A percentile compares a stretch with the other conserved stretches of the same genome.
Evolutionary conservation across 345 rosid genomes (phyloP).

Genomic region (Hibiscus trionum): DNA sequence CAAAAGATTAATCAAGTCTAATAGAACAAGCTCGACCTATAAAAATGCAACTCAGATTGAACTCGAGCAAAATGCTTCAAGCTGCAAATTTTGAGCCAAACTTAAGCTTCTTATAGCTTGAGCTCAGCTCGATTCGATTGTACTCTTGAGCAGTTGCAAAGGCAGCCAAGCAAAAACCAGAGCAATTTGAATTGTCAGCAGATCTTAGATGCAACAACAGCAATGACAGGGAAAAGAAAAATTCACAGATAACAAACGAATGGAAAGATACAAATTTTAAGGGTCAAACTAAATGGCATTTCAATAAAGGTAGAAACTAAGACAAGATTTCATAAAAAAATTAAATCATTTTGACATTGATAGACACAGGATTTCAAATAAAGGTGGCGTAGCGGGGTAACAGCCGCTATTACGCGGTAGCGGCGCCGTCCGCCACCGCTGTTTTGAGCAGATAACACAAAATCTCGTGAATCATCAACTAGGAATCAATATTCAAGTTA

Average conservation of each 20-base stretch:
- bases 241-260: neutral
- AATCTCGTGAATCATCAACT: too few relatives aligned
- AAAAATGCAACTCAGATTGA: too few relatives aligned
- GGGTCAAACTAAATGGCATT: neutral
- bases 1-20: neutral
- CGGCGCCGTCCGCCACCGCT: too few relatives aligned
- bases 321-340: neutral
- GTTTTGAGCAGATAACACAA: too few relatives aligned
- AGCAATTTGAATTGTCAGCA: neutral
- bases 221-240: neutral
- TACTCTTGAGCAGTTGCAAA: neutral
- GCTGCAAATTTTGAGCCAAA: too few relatives aligned
- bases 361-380: neutral
- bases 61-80: too few relatives aligned
- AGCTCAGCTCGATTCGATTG: neutral
- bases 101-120: neutral
- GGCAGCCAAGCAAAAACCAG: neutral
- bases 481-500: neutral
- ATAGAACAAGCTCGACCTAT: neutral
- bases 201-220: neutral
- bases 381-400: too few relatives aligned
- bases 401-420: too few relatives aligned
- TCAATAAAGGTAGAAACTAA: neutral
- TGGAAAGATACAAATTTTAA: neutral
- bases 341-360: neutral